phyloP scores from a whole-genome alignment of 768 basidiomycete genomes.

The Mycena vitilis region DNA sequence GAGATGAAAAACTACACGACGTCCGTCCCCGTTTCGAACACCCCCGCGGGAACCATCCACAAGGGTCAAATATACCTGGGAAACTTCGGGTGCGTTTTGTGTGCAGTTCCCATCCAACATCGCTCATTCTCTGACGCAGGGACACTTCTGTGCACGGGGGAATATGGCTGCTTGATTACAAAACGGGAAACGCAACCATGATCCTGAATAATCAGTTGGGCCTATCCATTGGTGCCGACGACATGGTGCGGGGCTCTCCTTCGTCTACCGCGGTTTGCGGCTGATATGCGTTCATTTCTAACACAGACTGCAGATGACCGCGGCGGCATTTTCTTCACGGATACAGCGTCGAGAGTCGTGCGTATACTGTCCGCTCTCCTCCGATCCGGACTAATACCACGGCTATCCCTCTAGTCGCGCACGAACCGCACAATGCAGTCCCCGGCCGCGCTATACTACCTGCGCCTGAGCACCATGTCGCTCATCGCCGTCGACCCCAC shows the following conservation, averaged over 20 bases:
- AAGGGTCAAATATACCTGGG: constrained; percentile 25
- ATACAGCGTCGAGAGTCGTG: constrained; percentile 17
- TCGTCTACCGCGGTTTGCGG: background rate
- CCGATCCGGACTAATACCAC: background rate
- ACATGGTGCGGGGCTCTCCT: background rate
- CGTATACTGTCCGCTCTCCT: background rate
- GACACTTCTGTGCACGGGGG: constrained; percentile 7
- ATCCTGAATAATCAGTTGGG: constrained; percentile 22
- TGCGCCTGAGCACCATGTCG: constrained; percentile 26
- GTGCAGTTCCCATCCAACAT: background rate
- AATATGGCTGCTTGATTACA: constrained; percentile 18
- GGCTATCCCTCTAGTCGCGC: background rate
- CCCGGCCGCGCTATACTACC: constrained; percentile 12
- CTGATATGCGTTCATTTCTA: too few species aligned
- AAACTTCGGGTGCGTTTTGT: constrained; percentile 10
- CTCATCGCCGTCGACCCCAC: constrained; percentile 24
- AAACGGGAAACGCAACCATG: constrained; percentile 20
- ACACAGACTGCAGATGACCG: constrained; percentile 18
- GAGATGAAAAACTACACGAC: constrained; percentile 26
- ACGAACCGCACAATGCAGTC: constrained; percentile 26
- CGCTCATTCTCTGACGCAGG: background rate
- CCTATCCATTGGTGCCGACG: constrained; percentile 18
- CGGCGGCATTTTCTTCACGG: constrained; percentile 23
- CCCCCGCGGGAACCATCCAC: constrained; percentile 21
- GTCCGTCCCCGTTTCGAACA: constrained; percentile 14